These are phyloP conservation scores for Carnegiea gigantea DNA, from an alignment of 179 eudicot species.

Conservation along the genomic window DNA sequence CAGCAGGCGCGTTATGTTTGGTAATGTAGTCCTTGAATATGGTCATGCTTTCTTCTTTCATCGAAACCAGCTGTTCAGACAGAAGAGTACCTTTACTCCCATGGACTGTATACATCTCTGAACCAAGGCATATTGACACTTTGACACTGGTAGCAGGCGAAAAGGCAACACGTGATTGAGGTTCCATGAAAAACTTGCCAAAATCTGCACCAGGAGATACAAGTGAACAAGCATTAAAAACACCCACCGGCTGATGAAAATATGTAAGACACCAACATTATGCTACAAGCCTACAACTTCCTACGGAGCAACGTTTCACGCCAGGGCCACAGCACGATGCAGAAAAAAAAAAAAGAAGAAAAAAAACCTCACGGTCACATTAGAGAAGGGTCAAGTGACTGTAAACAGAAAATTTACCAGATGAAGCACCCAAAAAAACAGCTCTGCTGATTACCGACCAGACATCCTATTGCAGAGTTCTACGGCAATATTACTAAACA, in stretches of 20 bases:
- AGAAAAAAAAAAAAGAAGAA: neutral
- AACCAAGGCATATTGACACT: constrained; percentile 63
- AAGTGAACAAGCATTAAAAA: constrained; percentile 4
- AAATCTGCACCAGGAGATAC: constrained; percentile 20
- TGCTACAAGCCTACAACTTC: neutral
- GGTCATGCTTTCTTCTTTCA: constrained; percentile 80
- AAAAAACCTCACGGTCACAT: neutral
- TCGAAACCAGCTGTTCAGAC: constrained; percentile 56
- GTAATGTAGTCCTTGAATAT: constrained; percentile 81
- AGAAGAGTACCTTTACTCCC: constrained; percentile 50
- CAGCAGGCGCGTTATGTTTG: constrained; percentile 76
- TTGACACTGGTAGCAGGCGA: constrained; percentile 34
- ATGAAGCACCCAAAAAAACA: neutral
- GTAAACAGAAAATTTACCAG: neutral
- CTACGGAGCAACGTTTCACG: too few species aligned
- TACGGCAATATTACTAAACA: neutral
- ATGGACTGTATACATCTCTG: constrained; percentile 47
- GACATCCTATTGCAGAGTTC: neutral
- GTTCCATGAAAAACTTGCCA: constrained; percentile 43
- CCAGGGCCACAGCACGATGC: neutral
- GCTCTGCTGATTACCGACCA: neutral
- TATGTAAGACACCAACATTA: neutral
- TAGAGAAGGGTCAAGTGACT: neutral
- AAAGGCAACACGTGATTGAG: constrained; percentile 27
- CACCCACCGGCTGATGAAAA: neutral